Evolutionary conservation across 2,329 filamentous ascomycete species (phyloP).

Genomic region (Fusarium guadeloupense): DNA sequence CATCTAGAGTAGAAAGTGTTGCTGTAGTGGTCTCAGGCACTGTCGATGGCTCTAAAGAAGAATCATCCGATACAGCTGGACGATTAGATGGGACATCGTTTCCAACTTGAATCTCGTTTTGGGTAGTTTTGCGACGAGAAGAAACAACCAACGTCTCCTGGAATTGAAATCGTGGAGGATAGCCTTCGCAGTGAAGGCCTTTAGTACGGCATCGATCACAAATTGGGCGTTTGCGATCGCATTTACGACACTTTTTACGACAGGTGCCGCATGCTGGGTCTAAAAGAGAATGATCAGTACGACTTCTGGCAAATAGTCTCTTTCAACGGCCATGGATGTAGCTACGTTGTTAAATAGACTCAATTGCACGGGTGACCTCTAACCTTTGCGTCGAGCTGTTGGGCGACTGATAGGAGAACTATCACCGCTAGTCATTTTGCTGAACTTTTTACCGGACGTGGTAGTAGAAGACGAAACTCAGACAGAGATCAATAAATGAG

Average conservation of each 20-base stretch:
- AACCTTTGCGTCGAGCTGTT: constrained; percentile 35
- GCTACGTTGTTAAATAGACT: neutral
- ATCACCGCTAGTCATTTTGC: constrained; percentile 18
- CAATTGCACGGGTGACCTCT: no score
- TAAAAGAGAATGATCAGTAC: neutral
- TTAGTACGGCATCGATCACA: constrained; percentile 44
- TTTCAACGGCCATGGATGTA: neutral
- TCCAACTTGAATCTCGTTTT: neutral
- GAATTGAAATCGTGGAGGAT: constrained; percentile 44
- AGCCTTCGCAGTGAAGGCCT: constrained; percentile 46
- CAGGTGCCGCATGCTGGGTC: constrained; percentile 47
- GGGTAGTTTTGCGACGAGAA: fast-evolving
- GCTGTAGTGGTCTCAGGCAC: fast-evolving
- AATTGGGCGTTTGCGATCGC: constrained; percentile 42
- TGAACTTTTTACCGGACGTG: constrained; percentile 5
- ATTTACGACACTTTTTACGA: constrained; percentile 47
- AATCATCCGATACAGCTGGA: neutral
- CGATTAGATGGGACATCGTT: neutral
- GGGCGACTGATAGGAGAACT: constrained; percentile 5
- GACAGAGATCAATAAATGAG: neutral
- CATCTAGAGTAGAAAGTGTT: neutral
- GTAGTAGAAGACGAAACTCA: neutral
- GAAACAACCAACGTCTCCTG: constrained; percentile 20
- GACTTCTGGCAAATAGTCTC: neutral
- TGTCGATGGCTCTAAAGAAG: fast-evolving